Evolutionary conservation across 225 moss, liverwort and hornwort genomes (phyloP).

Genomic region (Sphagnum contortum): DNA sequence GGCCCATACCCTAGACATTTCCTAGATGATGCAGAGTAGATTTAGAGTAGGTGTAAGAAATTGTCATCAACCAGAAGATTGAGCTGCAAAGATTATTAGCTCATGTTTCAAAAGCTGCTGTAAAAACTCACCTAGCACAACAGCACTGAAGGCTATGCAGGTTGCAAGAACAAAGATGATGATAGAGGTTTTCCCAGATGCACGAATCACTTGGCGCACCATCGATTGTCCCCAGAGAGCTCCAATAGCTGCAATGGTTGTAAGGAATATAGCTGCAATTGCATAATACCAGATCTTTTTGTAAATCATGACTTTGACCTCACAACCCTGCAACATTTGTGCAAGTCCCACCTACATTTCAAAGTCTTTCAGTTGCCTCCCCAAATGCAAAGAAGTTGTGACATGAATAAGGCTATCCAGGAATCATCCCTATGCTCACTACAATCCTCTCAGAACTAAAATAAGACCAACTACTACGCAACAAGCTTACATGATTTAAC

Average conservation of each 20-base stretch:
- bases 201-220: background rate
- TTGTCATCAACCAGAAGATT: too few relatives aligned
- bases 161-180: background rate
- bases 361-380: too few relatives aligned
- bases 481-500: background rate
- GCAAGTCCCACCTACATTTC: too few relatives aligned
- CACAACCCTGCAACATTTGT: background rate
- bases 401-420: too few relatives aligned
- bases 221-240: background rate
- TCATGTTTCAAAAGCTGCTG: background rate
- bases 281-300: background rate
- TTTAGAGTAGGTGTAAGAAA: background rate
- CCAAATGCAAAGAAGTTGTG: too few relatives aligned
- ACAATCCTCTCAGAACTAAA: background rate
- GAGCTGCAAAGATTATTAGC: background rate
- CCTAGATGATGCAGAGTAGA: background rate
- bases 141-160: background rate
- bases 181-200: background rate
- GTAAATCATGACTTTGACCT: background rate
- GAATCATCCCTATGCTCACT: background rate
- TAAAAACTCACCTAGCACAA: slow-evolving; percentile 1
- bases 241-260: background rate
- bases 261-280: slow-evolving; percentile 1
- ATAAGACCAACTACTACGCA: background rate
- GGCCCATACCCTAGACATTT: too few relatives aligned